Evolutionary conservation across 225 moss, liverwort and hornwort genomes (phyloP).

Genomic region (Bryoerythrophyllum caledonicum): DNA sequence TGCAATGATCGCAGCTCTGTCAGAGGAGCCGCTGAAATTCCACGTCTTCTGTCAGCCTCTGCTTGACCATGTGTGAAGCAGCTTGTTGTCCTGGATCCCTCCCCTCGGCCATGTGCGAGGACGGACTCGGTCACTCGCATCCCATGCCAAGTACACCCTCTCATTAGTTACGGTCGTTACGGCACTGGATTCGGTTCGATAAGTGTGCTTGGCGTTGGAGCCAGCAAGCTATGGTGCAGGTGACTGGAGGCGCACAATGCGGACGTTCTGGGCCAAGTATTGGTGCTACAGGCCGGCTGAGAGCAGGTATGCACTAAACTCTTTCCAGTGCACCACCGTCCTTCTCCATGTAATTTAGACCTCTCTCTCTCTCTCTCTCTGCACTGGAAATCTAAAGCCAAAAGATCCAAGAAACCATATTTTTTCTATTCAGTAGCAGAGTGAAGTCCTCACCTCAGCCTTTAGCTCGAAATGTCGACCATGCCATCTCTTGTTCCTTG

Average conservation of each 20-base stretch:
- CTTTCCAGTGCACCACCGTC: neutral
- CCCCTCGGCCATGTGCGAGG: slow-evolving; percentile 39
- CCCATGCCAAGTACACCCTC: slow-evolving; percentile 4
- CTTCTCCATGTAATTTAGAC: neutral
- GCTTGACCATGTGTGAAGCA: slow-evolving; percentile 30
- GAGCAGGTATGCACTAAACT: slow-evolving; percentile 34
- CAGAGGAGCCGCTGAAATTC: slow-evolving; percentile 32
- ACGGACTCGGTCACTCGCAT: slow-evolving; percentile 17
- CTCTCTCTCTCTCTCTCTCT: slow-evolving; percentile 8
- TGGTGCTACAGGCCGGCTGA: slow-evolving; percentile 51
- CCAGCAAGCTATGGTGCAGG: slow-evolving; percentile 42
- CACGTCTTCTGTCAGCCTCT: slow-evolving; percentile 32
- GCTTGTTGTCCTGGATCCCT: neutral
- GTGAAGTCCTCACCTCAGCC: neutral
- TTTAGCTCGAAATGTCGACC: slow-evolving; percentile 7
- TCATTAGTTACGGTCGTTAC: neutral
- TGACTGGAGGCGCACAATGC: slow-evolving; percentile 44
- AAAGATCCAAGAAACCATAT: neutral
- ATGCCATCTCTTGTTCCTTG: neutral
- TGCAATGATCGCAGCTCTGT: slow-evolving; percentile 20
- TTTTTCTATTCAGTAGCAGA: neutral
- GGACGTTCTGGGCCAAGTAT: slow-evolving; percentile 49
- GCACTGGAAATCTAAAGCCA: neutral
- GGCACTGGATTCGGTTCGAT: slow-evolving; percentile 6
- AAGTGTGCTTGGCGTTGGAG: slow-evolving; percentile 26